Evolutionary conservation across 768 basidiomycete species (phyloP).

Genomic region (Boletus tomentosulus): DNA sequence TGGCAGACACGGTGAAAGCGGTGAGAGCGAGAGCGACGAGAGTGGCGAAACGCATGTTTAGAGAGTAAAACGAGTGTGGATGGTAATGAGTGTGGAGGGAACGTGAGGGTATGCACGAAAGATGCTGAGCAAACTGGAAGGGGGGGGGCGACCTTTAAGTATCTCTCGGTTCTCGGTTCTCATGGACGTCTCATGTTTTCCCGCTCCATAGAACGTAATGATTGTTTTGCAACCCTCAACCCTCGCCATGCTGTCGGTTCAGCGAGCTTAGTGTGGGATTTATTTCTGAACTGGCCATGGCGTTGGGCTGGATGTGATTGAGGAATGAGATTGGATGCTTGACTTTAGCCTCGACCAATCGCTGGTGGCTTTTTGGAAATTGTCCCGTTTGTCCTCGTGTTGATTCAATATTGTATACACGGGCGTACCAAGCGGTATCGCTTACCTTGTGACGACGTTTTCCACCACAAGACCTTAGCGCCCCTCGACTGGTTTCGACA

Average conservation of each 20-base stretch:
- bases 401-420: too few relatives aligned
- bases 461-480: too few relatives aligned
- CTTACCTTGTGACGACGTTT: too few relatives aligned
- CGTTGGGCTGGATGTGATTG: background rate
- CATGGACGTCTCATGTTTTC: background rate
- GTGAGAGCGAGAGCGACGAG: constrained; percentile 9
- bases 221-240: background rate
- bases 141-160: background rate
- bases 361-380: too few relatives aligned
- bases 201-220: background rate
- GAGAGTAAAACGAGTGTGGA: background rate
- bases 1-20: constrained; percentile 1
- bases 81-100: constrained; percentile 5
- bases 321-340: too few relatives aligned
- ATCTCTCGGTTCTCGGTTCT: background rate
- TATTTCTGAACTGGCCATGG: background rate
- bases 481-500: too few relatives aligned
- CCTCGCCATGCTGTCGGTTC: background rate
- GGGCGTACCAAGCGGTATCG: too few relatives aligned
- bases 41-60: constrained; percentile 9
- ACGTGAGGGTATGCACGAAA: background rate
- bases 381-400: too few relatives aligned
- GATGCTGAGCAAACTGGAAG: background rate
- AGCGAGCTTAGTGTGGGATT: background rate
- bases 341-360: too few relatives aligned